Evolutionary conservation across 1,139 yeast genomes (phyloP).

Genomic region (Lodderomyces jiufengensis): DNA sequence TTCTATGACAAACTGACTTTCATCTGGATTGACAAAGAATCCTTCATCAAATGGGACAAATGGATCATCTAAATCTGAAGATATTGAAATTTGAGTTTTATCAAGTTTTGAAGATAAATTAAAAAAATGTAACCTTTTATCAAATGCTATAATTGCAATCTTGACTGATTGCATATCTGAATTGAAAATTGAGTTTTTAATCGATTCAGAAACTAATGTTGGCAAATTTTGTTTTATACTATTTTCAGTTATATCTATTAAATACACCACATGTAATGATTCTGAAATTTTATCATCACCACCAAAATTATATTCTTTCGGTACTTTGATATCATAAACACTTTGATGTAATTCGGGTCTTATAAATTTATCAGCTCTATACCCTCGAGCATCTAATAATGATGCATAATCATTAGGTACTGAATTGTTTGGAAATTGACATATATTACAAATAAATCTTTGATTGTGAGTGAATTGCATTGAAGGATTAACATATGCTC

Average conservation of each 20-base stretch:
- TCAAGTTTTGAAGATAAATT: slow-evolving; percentile 57
- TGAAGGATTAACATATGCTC: slow-evolving; percentile 84
- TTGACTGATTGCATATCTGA: slow-evolving; percentile 13
- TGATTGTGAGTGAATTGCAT: slow-evolving; percentile 69
- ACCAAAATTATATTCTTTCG: slow-evolving; percentile 61
- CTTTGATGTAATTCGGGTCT: slow-evolving; percentile 82
- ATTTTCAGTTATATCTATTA: slow-evolving; percentile 70
- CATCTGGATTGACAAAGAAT: slow-evolving; percentile 74
- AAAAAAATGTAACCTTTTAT: slow-evolving; percentile 69
- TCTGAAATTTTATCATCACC: slow-evolving; percentile 27
- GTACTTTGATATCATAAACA: slow-evolving; percentile 81
- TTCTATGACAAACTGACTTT: slow-evolving; percentile 60
- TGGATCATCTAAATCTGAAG: slow-evolving; percentile 74
- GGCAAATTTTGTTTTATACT: slow-evolving; percentile 64
- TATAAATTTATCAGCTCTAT: slow-evolving; percentile 57
- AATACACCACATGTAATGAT: slow-evolving; percentile 67
- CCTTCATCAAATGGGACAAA: slow-evolving; percentile 81
- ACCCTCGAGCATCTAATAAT: slow-evolving; percentile 57
- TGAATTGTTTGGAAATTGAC: slow-evolving; percentile 67
- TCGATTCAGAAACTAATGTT: slow-evolving; percentile 67
- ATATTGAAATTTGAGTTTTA: slow-evolving; percentile 61
- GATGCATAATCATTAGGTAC: slow-evolving; percentile 68
- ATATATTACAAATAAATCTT: slow-evolving; percentile 78
- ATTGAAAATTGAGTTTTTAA: slow-evolving; percentile 52
- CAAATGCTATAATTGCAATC: slow-evolving; percentile 74